Conservation (phyloP, 2,329 filamentous ascomycete genomes). For the Alternaria ventricosa region DNA sequence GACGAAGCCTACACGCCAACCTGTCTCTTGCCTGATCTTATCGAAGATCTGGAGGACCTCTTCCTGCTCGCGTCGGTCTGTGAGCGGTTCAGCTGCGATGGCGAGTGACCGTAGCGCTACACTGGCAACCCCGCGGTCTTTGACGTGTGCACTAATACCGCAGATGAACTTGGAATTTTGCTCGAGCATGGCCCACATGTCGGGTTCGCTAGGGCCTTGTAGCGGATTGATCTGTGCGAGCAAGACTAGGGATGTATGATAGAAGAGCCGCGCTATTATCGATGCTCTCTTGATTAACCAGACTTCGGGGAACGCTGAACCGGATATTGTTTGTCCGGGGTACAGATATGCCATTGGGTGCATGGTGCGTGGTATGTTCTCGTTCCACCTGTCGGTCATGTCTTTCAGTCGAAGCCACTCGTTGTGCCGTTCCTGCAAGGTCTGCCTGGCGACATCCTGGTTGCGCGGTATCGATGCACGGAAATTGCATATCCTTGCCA, state of each 20-base stretch:
- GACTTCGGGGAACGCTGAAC: constrained; percentile 83
- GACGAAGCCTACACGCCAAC: constrained; percentile 78
- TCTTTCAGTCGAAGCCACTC: constrained; percentile 82
- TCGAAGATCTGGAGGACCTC: constrained; percentile 81
- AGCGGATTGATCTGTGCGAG: constrained; percentile 81
- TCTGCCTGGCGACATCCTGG: constrained; percentile 65
- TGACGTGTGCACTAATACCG: constrained; percentile 84
- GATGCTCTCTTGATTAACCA: constrained; percentile 87
- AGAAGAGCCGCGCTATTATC: constrained; percentile 83
- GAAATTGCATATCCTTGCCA: constrained; percentile 87
- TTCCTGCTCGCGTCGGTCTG: constrained; percentile 73
- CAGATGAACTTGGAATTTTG: constrained; percentile 85
- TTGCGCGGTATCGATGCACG: constrained; percentile 71
- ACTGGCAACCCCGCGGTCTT: constrained; percentile 78
- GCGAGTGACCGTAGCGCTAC: constrained; percentile 81
- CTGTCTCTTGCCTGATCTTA: constrained; percentile 75
- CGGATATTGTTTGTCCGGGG: constrained; percentile 68
- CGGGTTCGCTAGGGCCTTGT: constrained; percentile 64
- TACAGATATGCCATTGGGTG: constrained; percentile 80
- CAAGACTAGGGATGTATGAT: constrained; percentile 84
- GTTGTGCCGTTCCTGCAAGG: constrained; percentile 68
- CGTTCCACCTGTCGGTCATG: constrained; percentile 85
- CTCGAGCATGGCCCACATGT: constrained; percentile 73
- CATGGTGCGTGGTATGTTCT: constrained; percentile 82
- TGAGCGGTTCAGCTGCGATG: constrained; percentile 77